Evolutionary conservation across 257 asterid genomes (phyloP), one percentile per base, ranked within the genome.

Genomic region (Lavandula angustifolia): DNA sequence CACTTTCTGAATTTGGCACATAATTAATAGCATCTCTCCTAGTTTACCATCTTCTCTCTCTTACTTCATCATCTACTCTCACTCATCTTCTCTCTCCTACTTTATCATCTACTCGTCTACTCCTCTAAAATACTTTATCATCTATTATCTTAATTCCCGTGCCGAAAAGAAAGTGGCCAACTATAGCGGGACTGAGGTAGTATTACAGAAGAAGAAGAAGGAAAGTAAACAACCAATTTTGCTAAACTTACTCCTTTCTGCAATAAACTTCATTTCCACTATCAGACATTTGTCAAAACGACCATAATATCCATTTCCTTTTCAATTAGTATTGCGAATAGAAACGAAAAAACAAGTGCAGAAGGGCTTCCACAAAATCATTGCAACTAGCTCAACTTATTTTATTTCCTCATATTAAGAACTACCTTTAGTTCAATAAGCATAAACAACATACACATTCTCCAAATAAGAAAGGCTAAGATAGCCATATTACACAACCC

Each of bases 171-270:
- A n/a, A n/a, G n/a, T n/a, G n/a, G n/a, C n/a, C n/a, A n/a, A n/a
- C n/a, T n/a, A n/a, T n/a, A n/a, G n/a, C n/a, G n/a, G n/a, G n/a
- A n/a, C n/a, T n/a, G n/a, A n/a, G n/a, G n/a, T n/a, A n/a, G n/a
- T n/a, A n/a, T n/a, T n/a, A n/a, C n/a, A n/a, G n/a, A n/a, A 27
- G 52, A 60, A 60, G 53, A 56, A 50, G 9, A 38, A 42, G 22
- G 42, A 35, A 40, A 63, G 6, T 29, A 44, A 57, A 67, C 32
- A 13, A 58, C 62, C 43, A 27, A 9, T 1, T 16, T 35, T 9
- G n/a, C 62, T 7, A 54, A 31, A n/a, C n/a, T 47, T 66, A 29
- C 42, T 66, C 18, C 40, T 14, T 46, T 11, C 14, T 54, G 46
- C 63, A 46, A 48, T 54, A 50, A 46, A 34, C 34, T 53, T 49